These are phyloP conservation scores for Vigna unguiculata DNA, from an alignment of 306 rosid species.

Conservation along the genomic window DNA sequence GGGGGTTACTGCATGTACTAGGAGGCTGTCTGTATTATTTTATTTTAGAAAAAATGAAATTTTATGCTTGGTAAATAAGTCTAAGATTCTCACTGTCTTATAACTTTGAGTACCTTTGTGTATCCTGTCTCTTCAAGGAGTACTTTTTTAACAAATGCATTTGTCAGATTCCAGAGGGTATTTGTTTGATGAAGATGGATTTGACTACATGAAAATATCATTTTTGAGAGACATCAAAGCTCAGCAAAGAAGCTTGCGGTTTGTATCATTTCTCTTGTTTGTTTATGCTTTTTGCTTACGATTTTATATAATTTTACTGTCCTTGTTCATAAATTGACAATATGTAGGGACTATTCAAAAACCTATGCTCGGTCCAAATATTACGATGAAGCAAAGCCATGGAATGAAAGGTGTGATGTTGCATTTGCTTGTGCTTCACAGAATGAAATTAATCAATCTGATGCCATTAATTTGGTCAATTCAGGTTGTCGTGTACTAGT, in stretches of 20 bases:
- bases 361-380: constrained; percentile 97
- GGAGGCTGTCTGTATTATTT: constrained; percentile 27
- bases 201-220: constrained; percentile 89
- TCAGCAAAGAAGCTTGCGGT: constrained; percentile 94
- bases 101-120: constrained; percentile 17
- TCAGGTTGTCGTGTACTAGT: constrained; percentile 89
- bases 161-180: constrained; percentile 91
- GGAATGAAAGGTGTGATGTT: constrained; percentile 93
- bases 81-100: neutral
- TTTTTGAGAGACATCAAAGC: constrained; percentile 90
- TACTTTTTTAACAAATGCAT: constrained; percentile 37
- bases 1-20: constrained; percentile 41
- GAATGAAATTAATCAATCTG: constrained; percentile 92
- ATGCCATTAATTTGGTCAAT: constrained; percentile 87
- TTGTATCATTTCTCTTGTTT: constrained; percentile 41
- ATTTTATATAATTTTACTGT: constrained; percentile 36
- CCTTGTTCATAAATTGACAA: constrained; percentile 46
- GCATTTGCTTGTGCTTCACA: constrained; percentile 98
- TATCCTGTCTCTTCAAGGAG: constrained; percentile 11
- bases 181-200: constrained; percentile 97
- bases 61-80: constrained; percentile 4
- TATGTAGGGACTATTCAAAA: constrained; percentile 93
- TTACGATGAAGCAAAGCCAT: constrained; percentile 96
- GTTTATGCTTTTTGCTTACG: constrained; percentile 30
- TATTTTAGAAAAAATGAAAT: constrained; percentile 12